Percentiles rank a stretch among this genome's conserved stretches.
Evolutionary conservation across 495 filamentous ascomycete species (phyloP).

Genomic region (Penicillium steckii): DNA sequence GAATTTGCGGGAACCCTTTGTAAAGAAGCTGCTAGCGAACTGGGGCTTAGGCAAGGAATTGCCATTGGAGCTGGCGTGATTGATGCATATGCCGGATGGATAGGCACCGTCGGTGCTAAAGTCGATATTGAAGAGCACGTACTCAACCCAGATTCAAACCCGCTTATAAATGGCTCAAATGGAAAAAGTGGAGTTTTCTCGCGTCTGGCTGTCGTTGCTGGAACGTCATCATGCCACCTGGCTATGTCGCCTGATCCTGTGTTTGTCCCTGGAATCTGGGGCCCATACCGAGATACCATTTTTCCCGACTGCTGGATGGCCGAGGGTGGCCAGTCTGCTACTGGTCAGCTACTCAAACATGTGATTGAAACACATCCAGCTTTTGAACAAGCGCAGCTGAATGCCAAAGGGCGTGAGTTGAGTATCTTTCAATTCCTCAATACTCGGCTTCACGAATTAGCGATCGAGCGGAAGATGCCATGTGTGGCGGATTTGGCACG

Average conservation of each 20-base stretch:
- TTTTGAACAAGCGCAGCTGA: conserved; percentile 70
- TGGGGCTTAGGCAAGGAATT: conserved; percentile 84
- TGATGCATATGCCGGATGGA: conserved; percentile 97
- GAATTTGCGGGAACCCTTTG: conserved; percentile 83
- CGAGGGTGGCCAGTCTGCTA: conserved; percentile 94
- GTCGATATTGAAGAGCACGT: conserved; percentile 62
- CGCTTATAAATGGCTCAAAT: too few relatives aligned
- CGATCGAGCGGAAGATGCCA: conserved; percentile 63
- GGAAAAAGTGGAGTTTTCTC: conserved; percentile 89
- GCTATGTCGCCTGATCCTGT: conserved; percentile 90
- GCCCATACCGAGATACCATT: conserved; percentile 91
- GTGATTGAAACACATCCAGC: conserved; percentile 92
- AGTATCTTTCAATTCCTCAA: conserved; percentile 96
- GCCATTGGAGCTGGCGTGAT: conserved; percentile 95
- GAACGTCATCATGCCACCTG: conserved; percentile 94
- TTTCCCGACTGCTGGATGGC: conserved; percentile 92
- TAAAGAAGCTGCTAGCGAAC: conserved; percentile 77
- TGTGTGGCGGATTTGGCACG: conserved; percentile 80
- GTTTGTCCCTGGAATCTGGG: conserved; percentile 94
- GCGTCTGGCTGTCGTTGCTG: conserved; percentile 88
- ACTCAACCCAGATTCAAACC: too few relatives aligned
- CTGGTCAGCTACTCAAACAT: conserved; percentile 90
- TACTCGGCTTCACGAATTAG: conserved; percentile 76
- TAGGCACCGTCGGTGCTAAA: conserved; percentile 94
- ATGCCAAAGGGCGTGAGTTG: conserved; percentile 71